Percentiles rank a stretch among this genome's conserved stretches.
Conservation (phyloP, 2,329 filamentous ascomycete species). For the Calonectria crousiana region DNA sequence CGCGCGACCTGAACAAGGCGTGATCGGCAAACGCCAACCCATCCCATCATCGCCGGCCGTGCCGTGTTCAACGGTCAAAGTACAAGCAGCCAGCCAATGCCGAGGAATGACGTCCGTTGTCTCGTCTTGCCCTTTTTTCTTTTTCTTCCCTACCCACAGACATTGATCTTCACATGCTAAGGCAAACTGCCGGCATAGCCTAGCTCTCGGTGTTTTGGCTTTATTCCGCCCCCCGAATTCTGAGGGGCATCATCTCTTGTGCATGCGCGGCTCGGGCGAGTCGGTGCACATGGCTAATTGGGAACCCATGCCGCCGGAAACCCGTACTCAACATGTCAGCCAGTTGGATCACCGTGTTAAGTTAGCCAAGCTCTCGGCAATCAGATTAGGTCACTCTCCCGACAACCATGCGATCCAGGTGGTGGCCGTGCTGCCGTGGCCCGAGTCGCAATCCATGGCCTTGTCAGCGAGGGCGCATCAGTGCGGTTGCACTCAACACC, state of each 20-base stretch:
- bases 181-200: neutral
- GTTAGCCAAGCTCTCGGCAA: neutral
- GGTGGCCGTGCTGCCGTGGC: neutral
- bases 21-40: neutral
- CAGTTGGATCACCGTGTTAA: neutral
- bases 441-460: neutral
- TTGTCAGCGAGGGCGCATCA: neutral
- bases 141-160: neutral
- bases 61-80: neutral
- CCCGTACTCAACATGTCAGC: neutral
- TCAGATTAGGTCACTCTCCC: conserved; percentile 3
- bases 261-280: neutral
- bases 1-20: neutral
- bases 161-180: conserved; percentile 8
- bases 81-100: neutral
- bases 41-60: neutral
- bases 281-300: neutral
- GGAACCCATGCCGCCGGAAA: neutral
- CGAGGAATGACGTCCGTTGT: neutral
- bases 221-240: neutral
- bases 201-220: conserved; percentile 1
- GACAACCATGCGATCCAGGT: neutral
- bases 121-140: neutral
- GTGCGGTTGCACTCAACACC: neutral
- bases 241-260: neutral